Base-by-base conservation (phyloP, 2,329 filamentous ascomycete genomes). In the Aureobasidium sp. region DNA sequence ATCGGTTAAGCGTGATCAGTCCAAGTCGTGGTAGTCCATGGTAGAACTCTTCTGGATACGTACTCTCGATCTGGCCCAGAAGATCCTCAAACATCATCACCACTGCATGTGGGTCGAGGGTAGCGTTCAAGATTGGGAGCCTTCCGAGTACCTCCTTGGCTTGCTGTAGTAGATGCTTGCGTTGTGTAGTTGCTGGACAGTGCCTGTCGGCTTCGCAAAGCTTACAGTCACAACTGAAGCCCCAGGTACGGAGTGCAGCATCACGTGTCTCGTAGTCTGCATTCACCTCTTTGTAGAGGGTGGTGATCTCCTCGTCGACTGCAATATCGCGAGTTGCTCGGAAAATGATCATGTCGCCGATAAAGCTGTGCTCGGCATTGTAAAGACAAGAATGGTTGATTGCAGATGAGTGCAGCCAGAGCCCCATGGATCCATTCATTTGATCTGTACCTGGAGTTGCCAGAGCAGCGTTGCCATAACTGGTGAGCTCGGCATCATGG, bases 271-370 rank as follows among this genome's bases (percentile, higher is more conserved):
- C 72, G 23, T 77, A 74, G 0, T 69, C 47, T 2, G 67, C 58
- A 1, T 66, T 5, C 2, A 76, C 72, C 3, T 1, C 56, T 18
- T 42, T 61, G 48, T 72, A 72, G 0, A 43, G 36, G 6, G 68
- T 64, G 2, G 72, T 69, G 9, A 89, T 69, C 71, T 90, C 86
- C 0, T 84, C 80, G 33, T 77, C 76, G 0, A 80, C 68, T 0
- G 76, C 68, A 0, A 89, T 72, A 50, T 85, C 79, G 13, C 69
- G 69, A 0, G 79, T 73, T 0, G 86, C 86, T 10, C 84, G 82
- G 27, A 88, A 59, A 10, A 88, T 78, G 68, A 81, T 77, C 76
- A 89, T 80, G 69, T 89, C 85, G 3, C 86, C 85, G 43, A 88
- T 85, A 70, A 87, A 88, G 1, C 80, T 73, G 20, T 82, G 82